Conservation (phyloP, 495 filamentous ascomycete genomes). For the Penicillium canariense region DNA sequence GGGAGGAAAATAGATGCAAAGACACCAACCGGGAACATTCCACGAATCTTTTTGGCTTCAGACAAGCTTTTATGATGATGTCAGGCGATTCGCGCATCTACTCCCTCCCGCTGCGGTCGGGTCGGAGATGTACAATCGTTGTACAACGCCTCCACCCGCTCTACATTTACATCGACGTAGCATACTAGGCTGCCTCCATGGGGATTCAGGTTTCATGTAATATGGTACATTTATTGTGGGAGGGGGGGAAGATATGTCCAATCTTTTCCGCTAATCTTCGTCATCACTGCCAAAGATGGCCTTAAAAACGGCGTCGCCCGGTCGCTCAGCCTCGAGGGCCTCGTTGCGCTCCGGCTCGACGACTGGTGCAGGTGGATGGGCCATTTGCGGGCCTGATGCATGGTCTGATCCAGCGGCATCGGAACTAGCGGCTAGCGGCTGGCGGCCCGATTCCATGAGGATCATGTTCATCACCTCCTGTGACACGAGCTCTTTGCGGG, state of each 20-base stretch:
- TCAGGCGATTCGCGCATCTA: neutral
- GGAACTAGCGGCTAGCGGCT: slow-evolving; percentile 14
- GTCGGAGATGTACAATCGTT: neutral
- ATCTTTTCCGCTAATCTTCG: slow-evolving; percentile 62
- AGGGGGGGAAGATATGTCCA: no score
- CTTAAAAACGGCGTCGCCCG: slow-evolving; percentile 87
- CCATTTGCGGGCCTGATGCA: neutral
- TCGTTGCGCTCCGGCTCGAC: slow-evolving; percentile 82
- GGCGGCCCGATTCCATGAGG: slow-evolving; percentile 29
- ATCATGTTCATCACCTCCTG: slow-evolving; percentile 42
- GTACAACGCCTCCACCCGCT: slow-evolving; percentile 32
- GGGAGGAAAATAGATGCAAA: neutral
- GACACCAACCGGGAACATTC: neutral
- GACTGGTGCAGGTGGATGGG: slow-evolving; percentile 9
- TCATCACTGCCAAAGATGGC: slow-evolving; percentile 91
- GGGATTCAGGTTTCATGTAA: neutral
- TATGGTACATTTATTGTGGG: slow-evolving; percentile 1
- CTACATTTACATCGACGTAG: neutral
- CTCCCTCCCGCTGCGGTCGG: neutral
- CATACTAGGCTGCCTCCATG: neutral
- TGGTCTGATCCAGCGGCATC: slow-evolving; percentile 7
- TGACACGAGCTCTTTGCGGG: slow-evolving; percentile 38
- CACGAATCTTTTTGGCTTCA: neutral
- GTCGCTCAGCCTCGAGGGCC: slow-evolving; percentile 76
- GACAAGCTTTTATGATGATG: slow-evolving; percentile 7